Conservation (phyloP, 1,284 basidiomycete species). For the Apiotrichum siamense region DNA sequence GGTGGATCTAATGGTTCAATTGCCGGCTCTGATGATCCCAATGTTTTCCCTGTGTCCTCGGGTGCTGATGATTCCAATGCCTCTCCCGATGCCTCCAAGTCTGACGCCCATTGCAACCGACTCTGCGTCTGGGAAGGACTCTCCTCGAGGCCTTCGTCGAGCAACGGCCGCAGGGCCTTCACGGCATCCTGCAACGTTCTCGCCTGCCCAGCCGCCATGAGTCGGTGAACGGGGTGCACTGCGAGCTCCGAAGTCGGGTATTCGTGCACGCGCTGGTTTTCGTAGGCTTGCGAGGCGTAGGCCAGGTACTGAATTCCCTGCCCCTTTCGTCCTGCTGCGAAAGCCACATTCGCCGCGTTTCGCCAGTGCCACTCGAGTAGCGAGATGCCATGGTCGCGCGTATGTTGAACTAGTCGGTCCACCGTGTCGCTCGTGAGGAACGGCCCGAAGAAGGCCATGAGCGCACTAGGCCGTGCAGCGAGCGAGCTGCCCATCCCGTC, state of each 20-base stretch:
- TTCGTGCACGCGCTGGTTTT: too few species aligned
- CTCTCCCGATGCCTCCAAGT: too few species aligned
- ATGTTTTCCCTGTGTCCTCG: too few species aligned
- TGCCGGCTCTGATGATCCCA: neutral
- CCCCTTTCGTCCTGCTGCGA: neutral
- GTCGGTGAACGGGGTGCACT: neutral
- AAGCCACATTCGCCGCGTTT: neutral
- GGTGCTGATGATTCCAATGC: too few species aligned
- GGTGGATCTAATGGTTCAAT: neutral
- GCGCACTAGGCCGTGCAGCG: neutral
- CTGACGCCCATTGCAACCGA: too few species aligned
- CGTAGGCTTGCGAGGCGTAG: neutral
- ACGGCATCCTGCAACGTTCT: neutral
- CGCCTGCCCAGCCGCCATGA: neutral
- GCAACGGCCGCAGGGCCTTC: neutral
- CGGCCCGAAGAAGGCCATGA: neutral
- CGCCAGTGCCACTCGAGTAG: neutral
- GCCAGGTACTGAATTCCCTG: neutral
- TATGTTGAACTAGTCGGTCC: neutral
- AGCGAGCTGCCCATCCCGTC: neutral
- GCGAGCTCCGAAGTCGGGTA: neutral
- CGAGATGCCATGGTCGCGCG: neutral
- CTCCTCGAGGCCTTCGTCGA: too few species aligned
- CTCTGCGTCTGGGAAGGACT: too few species aligned
- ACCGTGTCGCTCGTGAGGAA: neutral